phyloP scores from a whole-genome alignment of 352 stramenopile species.

The Vaucheria bursata region DNA sequence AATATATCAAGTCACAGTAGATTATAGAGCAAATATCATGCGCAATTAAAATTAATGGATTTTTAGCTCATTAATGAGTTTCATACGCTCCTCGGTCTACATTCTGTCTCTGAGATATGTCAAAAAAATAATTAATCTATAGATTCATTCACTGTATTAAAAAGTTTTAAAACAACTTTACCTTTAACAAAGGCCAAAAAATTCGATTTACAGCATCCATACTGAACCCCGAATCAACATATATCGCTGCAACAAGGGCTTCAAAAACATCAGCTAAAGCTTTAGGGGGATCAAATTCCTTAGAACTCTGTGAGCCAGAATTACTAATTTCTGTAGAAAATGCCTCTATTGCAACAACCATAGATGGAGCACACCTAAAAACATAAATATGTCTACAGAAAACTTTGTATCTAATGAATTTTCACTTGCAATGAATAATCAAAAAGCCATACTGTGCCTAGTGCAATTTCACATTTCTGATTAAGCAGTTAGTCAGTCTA shows the following conservation, averaged over 20 bases:
- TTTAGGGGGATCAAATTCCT: conserved; percentile 58
- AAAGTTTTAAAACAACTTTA: conserved; percentile 12
- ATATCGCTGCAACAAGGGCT: conserved; percentile 69
- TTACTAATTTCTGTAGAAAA: neutral
- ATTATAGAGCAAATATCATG: no score
- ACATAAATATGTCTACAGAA: neutral
- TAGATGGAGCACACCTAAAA: neutral
- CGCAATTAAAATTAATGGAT: no score
- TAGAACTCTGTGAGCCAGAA: neutral
- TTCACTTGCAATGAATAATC: no score
- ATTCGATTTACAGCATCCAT: conserved; percentile 64
- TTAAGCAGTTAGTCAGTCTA: no score
- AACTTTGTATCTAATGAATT: neutral
- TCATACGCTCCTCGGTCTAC: no score
- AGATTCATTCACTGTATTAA: no score
- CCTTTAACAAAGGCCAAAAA: conserved; percentile 62
- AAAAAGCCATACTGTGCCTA: no score
- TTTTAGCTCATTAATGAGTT: no score
- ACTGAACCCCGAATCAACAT: conserved; percentile 64
- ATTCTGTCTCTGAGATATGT: no score
- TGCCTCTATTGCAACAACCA: neutral
- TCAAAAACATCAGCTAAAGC: conserved; percentile 75
- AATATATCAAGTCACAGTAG: no score
- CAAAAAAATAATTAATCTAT: no score
- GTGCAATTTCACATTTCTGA: no score